These are phyloP conservation scores for Musa beccarii DNA, from an alignment of 176 grass and related monocot genomes.

Conservation along the genomic window DNA sequence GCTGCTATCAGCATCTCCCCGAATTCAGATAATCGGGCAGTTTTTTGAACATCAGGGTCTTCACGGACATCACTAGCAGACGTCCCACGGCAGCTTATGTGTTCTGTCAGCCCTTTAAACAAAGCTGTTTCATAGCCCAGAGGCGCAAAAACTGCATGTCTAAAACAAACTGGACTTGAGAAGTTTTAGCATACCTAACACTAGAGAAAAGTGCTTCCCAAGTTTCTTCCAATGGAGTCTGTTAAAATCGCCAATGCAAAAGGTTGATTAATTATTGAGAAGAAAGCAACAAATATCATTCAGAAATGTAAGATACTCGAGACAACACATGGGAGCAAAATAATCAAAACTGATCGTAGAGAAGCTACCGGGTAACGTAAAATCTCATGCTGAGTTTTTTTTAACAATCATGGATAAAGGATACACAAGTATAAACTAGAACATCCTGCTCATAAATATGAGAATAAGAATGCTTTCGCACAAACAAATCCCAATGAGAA, in stretches of 20 bases:
- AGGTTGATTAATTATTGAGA: constrained; percentile 7
- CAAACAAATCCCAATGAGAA: no score
- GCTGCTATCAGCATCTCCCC: constrained; percentile 75
- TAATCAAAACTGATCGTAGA: no score
- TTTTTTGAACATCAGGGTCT: constrained; percentile 47
- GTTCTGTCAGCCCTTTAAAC: constrained; percentile 86
- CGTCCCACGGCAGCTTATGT: constrained; percentile 59
- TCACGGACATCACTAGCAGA: constrained; percentile 32
- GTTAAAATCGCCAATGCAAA: constrained; percentile 31
- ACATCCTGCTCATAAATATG: no score
- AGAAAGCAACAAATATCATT: constrained; percentile 5
- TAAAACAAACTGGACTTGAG: constrained; percentile 79
- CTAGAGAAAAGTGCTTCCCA: constrained; percentile 86
- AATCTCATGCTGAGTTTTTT: no score
- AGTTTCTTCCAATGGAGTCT: constrained; percentile 87
- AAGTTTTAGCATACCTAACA: constrained; percentile 86
- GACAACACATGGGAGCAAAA: no score
- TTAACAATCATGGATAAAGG: no score
- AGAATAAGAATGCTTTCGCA: no score
- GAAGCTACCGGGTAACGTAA: no score
- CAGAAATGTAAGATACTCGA: neutral
- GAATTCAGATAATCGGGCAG: constrained; percentile 85
- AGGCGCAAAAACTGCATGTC: constrained; percentile 74
- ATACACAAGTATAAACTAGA: no score
- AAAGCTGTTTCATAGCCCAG: constrained; percentile 92